Conservation (phyloP, 345 rosid species). For the Salix udensis region DNA sequence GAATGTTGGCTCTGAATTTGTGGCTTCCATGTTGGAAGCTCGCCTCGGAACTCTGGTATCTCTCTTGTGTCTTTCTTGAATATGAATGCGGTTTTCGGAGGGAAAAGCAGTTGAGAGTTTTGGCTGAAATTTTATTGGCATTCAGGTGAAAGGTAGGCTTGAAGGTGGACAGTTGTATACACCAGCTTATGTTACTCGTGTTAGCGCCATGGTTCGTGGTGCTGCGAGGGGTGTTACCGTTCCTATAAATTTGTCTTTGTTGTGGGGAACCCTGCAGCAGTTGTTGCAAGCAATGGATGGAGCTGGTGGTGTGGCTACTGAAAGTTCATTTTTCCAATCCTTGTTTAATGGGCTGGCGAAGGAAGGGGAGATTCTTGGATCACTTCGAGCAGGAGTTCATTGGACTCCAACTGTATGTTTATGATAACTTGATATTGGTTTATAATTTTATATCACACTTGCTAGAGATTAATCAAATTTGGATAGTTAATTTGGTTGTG, state of each 20-base stretch:
- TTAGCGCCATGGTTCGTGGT: constrained; percentile 91
- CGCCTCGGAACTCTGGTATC: constrained; percentile 86
- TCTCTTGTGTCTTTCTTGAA: neutral
- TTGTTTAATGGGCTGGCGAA: constrained; percentile 71
- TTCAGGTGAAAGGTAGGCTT: constrained; percentile 91
- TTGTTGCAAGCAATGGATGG: constrained; percentile 88
- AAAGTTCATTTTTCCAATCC: constrained; percentile 81
- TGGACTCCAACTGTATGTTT: constrained; percentile 91
- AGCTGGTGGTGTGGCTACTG: constrained; percentile 74
- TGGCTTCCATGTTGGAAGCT: constrained; percentile 77
- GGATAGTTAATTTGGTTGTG: neutral
- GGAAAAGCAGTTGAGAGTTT: constrained; percentile 3
- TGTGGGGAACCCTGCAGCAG: constrained; percentile 79
- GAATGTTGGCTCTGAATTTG: constrained; percentile 79
- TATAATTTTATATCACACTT: neutral
- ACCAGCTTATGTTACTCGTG: constrained; percentile 91
- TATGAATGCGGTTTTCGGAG: neutral
- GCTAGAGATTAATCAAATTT: neutral
- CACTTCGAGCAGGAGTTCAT: constrained; percentile 92
- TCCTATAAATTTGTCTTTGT: constrained; percentile 67
- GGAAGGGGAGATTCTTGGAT: constrained; percentile 83
- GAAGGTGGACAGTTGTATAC: constrained; percentile 97
- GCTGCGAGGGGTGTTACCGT: constrained; percentile 86
- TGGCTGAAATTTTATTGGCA: constrained; percentile 9
- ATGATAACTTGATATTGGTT: constrained; percentile 4